Evolutionary conservation across 164 flowering plant genomes (phyloP).

Genomic region (Chimonanthus salicifolius): DNA sequence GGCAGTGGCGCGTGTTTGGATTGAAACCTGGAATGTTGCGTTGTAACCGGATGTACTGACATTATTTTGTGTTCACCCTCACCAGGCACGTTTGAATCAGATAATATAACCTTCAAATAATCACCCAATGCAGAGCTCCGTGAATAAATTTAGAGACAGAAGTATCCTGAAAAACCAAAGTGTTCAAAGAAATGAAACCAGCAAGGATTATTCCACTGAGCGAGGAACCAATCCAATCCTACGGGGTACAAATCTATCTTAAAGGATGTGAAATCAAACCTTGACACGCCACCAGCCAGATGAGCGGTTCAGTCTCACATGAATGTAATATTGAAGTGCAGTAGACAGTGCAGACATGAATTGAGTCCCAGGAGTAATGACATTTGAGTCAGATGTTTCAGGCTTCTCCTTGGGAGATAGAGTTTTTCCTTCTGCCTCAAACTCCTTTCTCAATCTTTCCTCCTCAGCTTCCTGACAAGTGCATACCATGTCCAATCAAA

Average conservation of each 20-base stretch:
- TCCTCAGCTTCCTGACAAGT: constrained; percentile 78
- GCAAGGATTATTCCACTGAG: constrained; percentile 45
- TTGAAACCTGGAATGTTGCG: constrained; percentile 81
- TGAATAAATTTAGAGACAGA: constrained; percentile 61
- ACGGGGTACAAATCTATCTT: constrained; percentile 12
- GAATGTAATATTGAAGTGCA: constrained; percentile 90
- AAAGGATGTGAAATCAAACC: constrained; percentile 39
- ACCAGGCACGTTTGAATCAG: constrained; percentile 98
- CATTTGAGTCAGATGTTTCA: constrained; percentile 91
- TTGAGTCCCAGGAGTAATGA: constrained; percentile 96
- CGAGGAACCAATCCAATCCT: constrained; percentile 41
- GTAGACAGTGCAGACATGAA: constrained; percentile 85
- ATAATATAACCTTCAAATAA: constrained; percentile 98
- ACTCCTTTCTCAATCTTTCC: constrained; percentile 67
- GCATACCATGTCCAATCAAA: constrained; percentile 3
- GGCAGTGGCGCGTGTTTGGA: constrained; percentile 94
- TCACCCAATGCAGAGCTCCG: constrained; percentile 62
- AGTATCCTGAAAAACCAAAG: constrained; percentile 53
- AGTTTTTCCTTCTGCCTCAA: constrained; percentile 48
- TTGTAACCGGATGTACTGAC: constrained; percentile 88
- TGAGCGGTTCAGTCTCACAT: constrained; percentile 57
- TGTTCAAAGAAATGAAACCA: constrained; percentile 28
- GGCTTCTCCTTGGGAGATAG: constrained; percentile 53
- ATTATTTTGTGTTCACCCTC: constrained; percentile 99
- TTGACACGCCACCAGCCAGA: constrained; percentile 73